Evolutionary conservation across 2,329 filamentous ascomycete species (phyloP), one percentile per base, ranked within the genome.

Genomic region (Calonectria multiphialidica): DNA sequence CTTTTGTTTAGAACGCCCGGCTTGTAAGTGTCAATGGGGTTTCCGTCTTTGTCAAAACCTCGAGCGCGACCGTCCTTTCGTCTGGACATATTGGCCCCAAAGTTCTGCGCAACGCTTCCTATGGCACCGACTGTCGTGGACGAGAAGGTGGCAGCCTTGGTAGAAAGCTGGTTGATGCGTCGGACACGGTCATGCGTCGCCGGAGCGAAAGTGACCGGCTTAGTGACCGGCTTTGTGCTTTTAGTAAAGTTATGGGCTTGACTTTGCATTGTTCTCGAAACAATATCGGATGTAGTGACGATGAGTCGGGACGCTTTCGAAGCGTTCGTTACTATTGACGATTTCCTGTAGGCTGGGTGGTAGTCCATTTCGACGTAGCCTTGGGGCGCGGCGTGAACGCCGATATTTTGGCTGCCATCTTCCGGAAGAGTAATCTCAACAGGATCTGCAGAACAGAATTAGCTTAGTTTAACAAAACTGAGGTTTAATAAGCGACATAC

Each of bases 1-100:
- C 93, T 95, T 88, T 98, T 98, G 86, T 99, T 99, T 76, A 99
- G 86, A 35, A 99, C 86, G 6, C 97, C 96, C 0, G 97, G 96
- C 84, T 98, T 98, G 85, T 97, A 97, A 21, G 82, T 83, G 2
- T 89, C 86, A 8, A 90, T 81, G 5, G 89, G 88, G 64, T 92
- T 91, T 42, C 94, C 94, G 72, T 96, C 91, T 71, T 92, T 90
- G 71, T 94, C 94, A 71, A 89, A 90, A 1, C 93, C 92, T 78
- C 89, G 91, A 16, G 85, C 82, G 28, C 84, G 83, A 23, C 89
- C 89, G 66, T 88, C 88, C 76, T 88, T 88, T 77, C 84, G 89
- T 72, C 82, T 86, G 21, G 90, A 89, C 2, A 93, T 86, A 6
- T 88, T 90, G 3, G 97, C 96, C 3, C 96, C 96, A 12, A 98